Evolutionary conservation across 176 grass and related monocot genomes (phyloP).

Genomic region (Bolboschoenus planiculmis): DNA sequence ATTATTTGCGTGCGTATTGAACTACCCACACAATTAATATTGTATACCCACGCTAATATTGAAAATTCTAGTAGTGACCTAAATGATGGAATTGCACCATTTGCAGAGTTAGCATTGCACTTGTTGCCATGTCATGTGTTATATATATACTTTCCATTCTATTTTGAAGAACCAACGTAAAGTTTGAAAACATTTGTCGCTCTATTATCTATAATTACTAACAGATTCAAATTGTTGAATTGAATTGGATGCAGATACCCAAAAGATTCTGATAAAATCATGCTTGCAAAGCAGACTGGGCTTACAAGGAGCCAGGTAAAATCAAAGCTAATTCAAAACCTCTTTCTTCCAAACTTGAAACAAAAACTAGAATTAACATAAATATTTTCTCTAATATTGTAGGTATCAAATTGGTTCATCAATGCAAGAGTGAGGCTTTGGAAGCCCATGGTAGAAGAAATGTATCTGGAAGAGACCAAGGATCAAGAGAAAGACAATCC

Average conservation of each 20-base stretch:
- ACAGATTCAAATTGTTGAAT: neutral
- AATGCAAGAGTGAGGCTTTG: constrained; percentile 93
- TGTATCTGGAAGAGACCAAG: constrained; percentile 94
- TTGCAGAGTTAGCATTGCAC: neutral
- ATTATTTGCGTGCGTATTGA: no score
- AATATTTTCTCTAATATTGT: neutral
- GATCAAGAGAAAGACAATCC: constrained; percentile 38
- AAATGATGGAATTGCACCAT: neutral
- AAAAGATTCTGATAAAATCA: constrained; percentile 98
- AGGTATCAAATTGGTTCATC: constrained; percentile 99
- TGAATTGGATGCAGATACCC: constrained; percentile 58
- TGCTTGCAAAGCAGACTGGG: constrained; percentile 97
- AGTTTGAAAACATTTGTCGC: neutral
- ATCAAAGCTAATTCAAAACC: neutral
- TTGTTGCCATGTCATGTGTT: neutral
- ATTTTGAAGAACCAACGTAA: neutral
- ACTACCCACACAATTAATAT: no score
- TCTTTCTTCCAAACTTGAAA: neutral
- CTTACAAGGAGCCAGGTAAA: constrained; percentile 92
- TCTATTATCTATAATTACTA: neutral
- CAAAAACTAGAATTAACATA: neutral
- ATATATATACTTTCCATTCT: neutral
- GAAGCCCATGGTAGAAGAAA: constrained; percentile 99
- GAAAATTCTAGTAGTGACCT: no score
- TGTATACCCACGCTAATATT: no score